Evolutionary conservation across 306 rosid genomes (phyloP), one percentile per base, ranked within the genome.

Genomic region (Calophaca sinica): DNA sequence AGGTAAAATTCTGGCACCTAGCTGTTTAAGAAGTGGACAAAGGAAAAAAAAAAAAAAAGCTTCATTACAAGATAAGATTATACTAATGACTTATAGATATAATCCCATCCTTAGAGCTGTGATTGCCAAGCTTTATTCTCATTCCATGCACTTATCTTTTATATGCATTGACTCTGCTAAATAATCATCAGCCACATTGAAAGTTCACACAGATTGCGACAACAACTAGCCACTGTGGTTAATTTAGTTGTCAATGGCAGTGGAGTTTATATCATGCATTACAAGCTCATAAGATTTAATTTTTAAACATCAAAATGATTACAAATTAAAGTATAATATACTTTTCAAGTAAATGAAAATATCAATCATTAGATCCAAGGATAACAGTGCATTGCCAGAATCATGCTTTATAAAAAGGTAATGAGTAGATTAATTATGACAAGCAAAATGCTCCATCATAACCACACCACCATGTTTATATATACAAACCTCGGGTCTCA

Each of bases 1-100:
- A 20, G 26, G 26, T 20, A 20, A 20, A 20, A 20, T 20, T 20
- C 26, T 45, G 51, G 61, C 33, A 70, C 36, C n/a, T 33, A 20
- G 68, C 44, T 46, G 70, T 72, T 79, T 63, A 62, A 79, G 29
- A 44, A 49, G 42, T 4, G 62, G 35, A 53, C 20, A 1, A 33
- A 33, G 62, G 35, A 53, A n/a, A 1, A 33, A 33, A 2, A 54
- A 54, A 42, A 61, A 38, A 78, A 3, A 15, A 32, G 60, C 20
- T 32, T 62, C 50, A 70, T 13, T 52, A 52, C 26, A 53, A n/a
- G 28, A 28, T 10, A 31, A 45, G 55, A 49, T 36, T 42, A 41
- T 15, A 12, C 54, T 14, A 57, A 41, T 33, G 53, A 55, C 45
- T 44, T 59, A 67, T 33, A 67, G 41, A 39, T 36, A n/a, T 20